A percentile compares a stretch with the other conserved stretches of the same genome.
Evolutionary conservation across 176 grass and related monocot genomes (phyloP).

Genomic region (Musa beccarii): DNA sequence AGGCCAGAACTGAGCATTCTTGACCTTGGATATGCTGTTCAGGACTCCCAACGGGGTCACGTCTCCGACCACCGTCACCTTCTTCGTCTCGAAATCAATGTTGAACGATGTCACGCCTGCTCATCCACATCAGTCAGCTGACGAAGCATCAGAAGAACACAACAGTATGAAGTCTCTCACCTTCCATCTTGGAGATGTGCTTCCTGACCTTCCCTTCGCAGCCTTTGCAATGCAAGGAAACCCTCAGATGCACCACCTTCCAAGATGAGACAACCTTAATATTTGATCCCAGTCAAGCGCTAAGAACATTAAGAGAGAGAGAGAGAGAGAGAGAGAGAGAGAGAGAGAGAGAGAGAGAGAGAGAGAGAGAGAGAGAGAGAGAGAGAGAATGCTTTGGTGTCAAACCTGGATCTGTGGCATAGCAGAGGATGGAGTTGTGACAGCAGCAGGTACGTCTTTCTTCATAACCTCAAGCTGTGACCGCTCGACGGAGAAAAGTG

Average conservation of each 20-base stretch:
- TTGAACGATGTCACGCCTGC: conserved; percentile 67
- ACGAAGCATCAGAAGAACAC: not conserved
- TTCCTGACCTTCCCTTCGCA: conserved; percentile 83
- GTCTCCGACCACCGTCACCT: conserved; percentile 78
- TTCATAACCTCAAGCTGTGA: not conserved
- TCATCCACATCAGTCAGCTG: not conserved
- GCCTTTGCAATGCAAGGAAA: conserved; percentile 87
- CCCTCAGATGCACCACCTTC: conserved; percentile 54
- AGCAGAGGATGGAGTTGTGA: not conserved
- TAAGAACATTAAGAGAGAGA: not conserved
- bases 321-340: not conserved
- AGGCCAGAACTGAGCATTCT: conserved; percentile 76
- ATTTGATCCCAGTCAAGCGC: not conserved
- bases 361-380: not conserved
- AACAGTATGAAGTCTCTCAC: conserved; percentile 9
- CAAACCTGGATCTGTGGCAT: not conserved
- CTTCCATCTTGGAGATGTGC: conserved; percentile 86
- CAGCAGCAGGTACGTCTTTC: not conserved
- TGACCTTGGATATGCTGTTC: conserved; percentile 79
- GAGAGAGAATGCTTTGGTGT: not conserved
- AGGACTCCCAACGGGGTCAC: conserved; percentile 81
- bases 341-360: not conserved
- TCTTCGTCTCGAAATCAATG: conserved; percentile 75
- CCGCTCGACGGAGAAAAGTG: not conserved
- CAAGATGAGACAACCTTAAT: not conserved